Percentiles rank a stretch among this genome's conserved stretches.
Conservation (phyloP, 306 rosid genomes). For the Acmispon strigosus region DNA sequence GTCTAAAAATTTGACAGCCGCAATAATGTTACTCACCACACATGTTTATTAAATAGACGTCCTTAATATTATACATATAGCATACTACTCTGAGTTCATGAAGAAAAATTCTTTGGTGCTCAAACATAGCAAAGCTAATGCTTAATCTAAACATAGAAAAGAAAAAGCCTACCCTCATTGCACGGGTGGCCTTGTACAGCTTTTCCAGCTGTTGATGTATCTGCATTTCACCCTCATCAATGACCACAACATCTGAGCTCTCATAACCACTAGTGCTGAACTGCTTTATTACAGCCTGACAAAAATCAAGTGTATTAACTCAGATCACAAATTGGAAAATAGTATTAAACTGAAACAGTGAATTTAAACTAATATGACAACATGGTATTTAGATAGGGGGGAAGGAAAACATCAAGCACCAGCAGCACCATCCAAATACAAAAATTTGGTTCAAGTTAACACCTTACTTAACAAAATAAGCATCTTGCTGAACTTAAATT, state of each 20-base stretch:
- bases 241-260: slow-evolving; percentile 82
- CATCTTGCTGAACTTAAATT: slow-evolving; percentile 2
- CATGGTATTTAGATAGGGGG: no score
- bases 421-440: neutral
- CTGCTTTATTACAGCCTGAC: slow-evolving; percentile 90
- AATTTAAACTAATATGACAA: slow-evolving; percentile 1
- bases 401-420: no score
- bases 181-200: slow-evolving; percentile 75
- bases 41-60: slow-evolving; percentile 5
- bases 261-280: slow-evolving; percentile 81
- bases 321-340: neutral
- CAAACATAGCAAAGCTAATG: slow-evolving; percentile 5
- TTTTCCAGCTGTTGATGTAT: slow-evolving; percentile 90
- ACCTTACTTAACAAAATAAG: neutral
- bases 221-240: slow-evolving; percentile 92
- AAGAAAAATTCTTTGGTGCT: neutral
- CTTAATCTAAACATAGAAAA: neutral
- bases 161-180: slow-evolving; percentile 60
- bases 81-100: neutral
- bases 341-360: neutral
- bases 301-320: neutral
- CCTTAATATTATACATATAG: neutral
- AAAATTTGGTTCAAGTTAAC: neutral
- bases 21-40: slow-evolving; percentile 12
- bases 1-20: neutral